Percentiles rank a stretch among this genome's conserved stretches.
phyloP scores from a whole-genome alignment of 345 rosid species.

The Hibiscus trionum region DNA sequence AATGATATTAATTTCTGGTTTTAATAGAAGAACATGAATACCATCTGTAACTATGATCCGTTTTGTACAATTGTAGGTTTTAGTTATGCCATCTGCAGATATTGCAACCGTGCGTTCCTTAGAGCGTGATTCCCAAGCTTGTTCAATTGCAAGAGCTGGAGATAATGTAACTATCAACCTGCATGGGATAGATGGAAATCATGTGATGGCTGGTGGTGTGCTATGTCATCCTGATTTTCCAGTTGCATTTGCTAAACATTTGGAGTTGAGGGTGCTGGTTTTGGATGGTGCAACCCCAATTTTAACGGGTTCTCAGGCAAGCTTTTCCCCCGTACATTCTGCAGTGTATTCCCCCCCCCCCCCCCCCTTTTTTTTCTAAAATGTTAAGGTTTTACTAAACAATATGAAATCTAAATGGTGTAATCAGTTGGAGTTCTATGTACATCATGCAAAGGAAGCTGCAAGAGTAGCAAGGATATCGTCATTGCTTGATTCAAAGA shows the following conservation, averaged over 20 bases:
- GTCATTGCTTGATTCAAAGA: conserved; percentile 73
- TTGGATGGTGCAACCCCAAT: conserved; percentile 72
- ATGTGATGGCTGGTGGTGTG: conserved; percentile 78
- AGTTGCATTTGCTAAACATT: conserved; percentile 51
- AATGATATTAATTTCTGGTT: neutral
- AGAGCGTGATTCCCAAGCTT: conserved; percentile 65
- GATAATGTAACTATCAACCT: conserved; percentile 67
- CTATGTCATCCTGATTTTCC: conserved; percentile 90
- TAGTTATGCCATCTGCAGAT: conserved; percentile 77
- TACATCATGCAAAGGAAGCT: conserved; percentile 82
- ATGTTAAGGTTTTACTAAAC: neutral
- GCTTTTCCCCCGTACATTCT: neutral
- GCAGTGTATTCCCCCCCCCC: neutral
- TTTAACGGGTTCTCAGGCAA: conserved; percentile 79
- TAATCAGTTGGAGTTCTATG: conserved; percentile 79
- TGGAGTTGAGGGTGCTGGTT: conserved; percentile 69
- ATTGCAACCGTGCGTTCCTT: conserved; percentile 70
- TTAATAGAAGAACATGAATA: neutral
- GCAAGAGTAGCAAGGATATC: conserved; percentile 57
- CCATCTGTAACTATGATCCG: conserved; percentile 1
- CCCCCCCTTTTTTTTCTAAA: neutral
- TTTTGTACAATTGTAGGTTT: conserved; percentile 39
- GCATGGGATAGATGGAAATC: conserved; percentile 59
- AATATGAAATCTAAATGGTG: conserved; percentile 5
- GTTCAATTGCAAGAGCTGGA: conserved; percentile 79